Evolutionary conservation across 139 green algal species (phyloP).

Genomic region (Klebsormidium nitens): DNA sequence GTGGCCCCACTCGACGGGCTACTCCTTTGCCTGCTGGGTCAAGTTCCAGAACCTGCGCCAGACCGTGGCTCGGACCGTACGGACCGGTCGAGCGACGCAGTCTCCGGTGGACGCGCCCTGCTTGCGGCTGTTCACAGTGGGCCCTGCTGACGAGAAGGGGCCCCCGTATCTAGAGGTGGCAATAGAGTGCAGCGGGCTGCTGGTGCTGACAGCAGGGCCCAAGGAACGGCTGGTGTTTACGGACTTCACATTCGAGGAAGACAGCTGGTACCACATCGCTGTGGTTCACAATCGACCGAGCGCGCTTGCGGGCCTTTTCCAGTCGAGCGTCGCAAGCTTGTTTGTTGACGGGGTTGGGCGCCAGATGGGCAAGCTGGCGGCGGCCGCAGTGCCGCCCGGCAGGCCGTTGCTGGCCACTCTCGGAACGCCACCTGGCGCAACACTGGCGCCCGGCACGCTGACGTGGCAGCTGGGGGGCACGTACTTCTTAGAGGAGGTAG

Average conservation of each 20-base stretch:
- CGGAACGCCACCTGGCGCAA: not conserved
- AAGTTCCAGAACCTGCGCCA: slow-evolving; percentile 16
- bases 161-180: not conserved
- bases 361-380: slow-evolving; percentile 26
- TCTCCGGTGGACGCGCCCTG: no score
- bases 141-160: no score
- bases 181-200: not conserved
- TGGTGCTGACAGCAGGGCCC: not conserved
- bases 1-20: slow-evolving; percentile 29
- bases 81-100: no score
- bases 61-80: no score
- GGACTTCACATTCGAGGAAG: not conserved
- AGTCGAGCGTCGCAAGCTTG: slow-evolving; percentile 14
- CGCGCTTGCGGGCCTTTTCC: slow-evolving; percentile 21
- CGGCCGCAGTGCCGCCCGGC: not conserved
- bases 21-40: slow-evolving; percentile 32
- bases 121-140: no score
- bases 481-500: slow-evolving; percentile 28
- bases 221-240: not conserved
- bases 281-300: slow-evolving; percentile 21
- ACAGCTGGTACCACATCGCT: slow-evolving; percentile 21
- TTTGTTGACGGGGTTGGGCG: slow-evolving; percentile 28
- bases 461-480: slow-evolving; percentile 24
- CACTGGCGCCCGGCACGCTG: not conserved
- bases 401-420: slow-evolving; percentile 10